These are phyloP conservation scores for Fusarium nisikadoi DNA, from an alignment of 2,329 filamentous ascomycete genomes.

Conservation along the genomic window DNA sequence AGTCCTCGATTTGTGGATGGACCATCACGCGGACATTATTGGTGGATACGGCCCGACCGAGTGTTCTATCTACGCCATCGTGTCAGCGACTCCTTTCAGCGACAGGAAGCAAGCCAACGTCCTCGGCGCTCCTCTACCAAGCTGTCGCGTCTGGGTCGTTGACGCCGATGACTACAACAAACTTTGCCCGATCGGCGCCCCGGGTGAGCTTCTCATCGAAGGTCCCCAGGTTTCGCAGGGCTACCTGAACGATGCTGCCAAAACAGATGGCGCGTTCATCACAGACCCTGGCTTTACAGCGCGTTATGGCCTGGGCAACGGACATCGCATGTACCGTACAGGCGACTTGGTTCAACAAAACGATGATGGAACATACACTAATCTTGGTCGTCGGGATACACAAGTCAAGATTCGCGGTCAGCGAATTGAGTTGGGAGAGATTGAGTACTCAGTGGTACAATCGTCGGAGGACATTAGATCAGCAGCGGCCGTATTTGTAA, in stretches of 20 bases:
- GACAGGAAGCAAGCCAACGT: not conserved
- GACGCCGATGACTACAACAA: not conserved
- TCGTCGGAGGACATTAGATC: not conserved
- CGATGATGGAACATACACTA: not conserved
- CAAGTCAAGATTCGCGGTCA: slow-evolving; percentile 1
- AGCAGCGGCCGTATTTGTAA: not conserved
- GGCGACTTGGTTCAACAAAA: slow-evolving; percentile 2
- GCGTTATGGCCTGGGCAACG: not conserved
- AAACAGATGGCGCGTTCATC: not conserved
- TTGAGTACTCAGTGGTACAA: not conserved
- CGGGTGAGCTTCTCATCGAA: slow-evolving; percentile 4
- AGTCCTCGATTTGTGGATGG: not conserved
- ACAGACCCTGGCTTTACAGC: not conserved
- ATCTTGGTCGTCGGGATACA: not conserved
- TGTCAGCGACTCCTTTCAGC: not conserved
- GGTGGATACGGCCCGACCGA: not conserved
- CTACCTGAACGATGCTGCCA: not conserved
- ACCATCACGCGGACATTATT: not conserved
- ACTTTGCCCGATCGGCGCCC: not conserved
- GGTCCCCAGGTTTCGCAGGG: not conserved
- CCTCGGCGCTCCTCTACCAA: not conserved
- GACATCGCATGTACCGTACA: not conserved
- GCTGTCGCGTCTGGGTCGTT: not conserved
- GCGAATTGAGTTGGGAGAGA: not conserved
- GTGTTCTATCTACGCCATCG: not conserved